Evolutionary conservation across 257 asterid genomes (phyloP), one percentile per base, ranked within the genome.

Genomic region (Primulina huaijiensis): DNA sequence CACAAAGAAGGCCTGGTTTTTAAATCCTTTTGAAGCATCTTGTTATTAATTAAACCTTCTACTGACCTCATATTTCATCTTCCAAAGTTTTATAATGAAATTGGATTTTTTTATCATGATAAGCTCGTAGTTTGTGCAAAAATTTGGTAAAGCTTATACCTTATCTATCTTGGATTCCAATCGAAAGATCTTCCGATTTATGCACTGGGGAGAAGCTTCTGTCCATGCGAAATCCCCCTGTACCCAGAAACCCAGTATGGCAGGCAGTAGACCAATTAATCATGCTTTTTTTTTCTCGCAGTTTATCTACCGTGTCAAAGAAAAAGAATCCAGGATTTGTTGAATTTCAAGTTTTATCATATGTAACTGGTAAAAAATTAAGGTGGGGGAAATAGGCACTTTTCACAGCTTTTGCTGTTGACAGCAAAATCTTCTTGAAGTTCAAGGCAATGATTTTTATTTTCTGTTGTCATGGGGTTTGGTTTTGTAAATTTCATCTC

Each of bases 1-100:
- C 16, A 8, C 20, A 33, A 62, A 62, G 6, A 62, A 31, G 5
- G n/a, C 12, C 10, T 14, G 46, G 21, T 12, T 23, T 33, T 69
- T 40, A 46, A 46, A 3, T 46, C 55, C 6, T 46, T 46, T 3
- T 12, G 65, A n/a, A 35, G 58, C 23, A 40, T 8, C 20, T 31
- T 57, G 4, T 60, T 56, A 40, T 38, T 6, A 38, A 21, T 5
- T 53, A 3, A 61, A 5, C 34, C n/a, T 34, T 58, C 25, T 21
- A 40, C 14, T 7, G 65, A 52, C 34, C 25, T 31, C 68, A n/a
- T 40, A 64, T 56, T 52, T 73, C 70, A 70, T 55, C 68, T 62
- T 70, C 29, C 57, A 69, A 57, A 7, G 3, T 62, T 65, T 8
- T 37, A 29, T 61, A 52, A 64, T 59, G 37, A 23, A 23, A 8